Evolutionary conservation across 768 basidiomycete genomes (phyloP).

Genomic region (Suillus plorans): DNA sequence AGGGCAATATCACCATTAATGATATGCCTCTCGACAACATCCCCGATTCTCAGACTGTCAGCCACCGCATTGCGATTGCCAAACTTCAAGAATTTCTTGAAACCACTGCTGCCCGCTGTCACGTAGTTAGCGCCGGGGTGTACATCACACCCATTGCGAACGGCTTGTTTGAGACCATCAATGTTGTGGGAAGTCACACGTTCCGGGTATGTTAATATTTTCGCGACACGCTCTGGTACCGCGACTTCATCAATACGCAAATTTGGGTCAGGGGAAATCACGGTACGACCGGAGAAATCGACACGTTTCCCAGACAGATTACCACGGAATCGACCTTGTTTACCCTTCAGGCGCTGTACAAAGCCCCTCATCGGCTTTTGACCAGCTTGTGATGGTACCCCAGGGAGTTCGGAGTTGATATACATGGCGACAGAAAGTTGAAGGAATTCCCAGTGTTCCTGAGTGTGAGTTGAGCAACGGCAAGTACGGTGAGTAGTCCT

Average conservation of each 20-base stretch:
- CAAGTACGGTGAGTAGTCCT: not conserved
- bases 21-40: slow-evolving; percentile 93
- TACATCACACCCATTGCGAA: slow-evolving; percentile 84
- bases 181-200: slow-evolving; percentile 93
- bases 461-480: slow-evolving; percentile 3
- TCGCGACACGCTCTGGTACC: slow-evolving; percentile 92
- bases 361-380: slow-evolving; percentile 97
- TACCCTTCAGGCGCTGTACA: slow-evolving; percentile 96
- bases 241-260: slow-evolving; percentile 98
- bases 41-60: slow-evolving; percentile 80
- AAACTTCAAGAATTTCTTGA: slow-evolving; percentile 89
- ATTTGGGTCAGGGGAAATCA: slow-evolving; percentile 99
- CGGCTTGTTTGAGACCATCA: slow-evolving; percentile 65
- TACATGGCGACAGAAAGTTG: slow-evolving; percentile 96
- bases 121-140: slow-evolving; percentile 98
- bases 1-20: slow-evolving; percentile 94
- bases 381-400: slow-evolving; percentile 81
- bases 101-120: slow-evolving; percentile 68
- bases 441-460: slow-evolving; percentile 99
- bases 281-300: slow-evolving; percentile 96
- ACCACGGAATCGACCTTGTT: slow-evolving; percentile 97
- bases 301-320: slow-evolving; percentile 99
- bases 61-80: slow-evolving; percentile 81
- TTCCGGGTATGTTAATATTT: slow-evolving; percentile 94
- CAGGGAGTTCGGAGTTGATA: slow-evolving; percentile 96